Conservation (phyloP, 2,329 filamentous ascomycete species). For the Diaporthe batatas region DNA sequence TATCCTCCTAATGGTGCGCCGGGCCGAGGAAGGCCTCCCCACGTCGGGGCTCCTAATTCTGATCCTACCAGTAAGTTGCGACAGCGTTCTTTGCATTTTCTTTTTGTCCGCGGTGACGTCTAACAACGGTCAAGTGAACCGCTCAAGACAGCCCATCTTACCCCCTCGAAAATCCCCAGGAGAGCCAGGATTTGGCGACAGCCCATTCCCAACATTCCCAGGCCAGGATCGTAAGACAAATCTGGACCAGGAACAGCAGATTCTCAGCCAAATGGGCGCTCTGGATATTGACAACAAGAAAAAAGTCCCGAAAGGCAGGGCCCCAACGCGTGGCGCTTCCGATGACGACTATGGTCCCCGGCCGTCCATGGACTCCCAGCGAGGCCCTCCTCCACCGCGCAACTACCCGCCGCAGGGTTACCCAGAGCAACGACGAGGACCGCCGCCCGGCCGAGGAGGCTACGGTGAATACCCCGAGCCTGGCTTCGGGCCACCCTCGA, state of each 20-base stretch:
- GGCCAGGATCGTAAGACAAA: constrained; percentile 56
- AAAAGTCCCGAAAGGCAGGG: constrained; percentile 39
- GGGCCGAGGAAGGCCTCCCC: constrained; percentile 56
- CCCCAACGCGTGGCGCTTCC: constrained; percentile 44
- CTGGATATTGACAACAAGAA: constrained; percentile 52
- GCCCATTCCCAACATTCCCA: constrained; percentile 59
- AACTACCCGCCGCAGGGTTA: constrained; percentile 55
- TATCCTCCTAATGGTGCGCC: constrained; percentile 51
- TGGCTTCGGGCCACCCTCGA: constrained; percentile 64
- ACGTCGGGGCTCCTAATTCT: constrained; percentile 54
- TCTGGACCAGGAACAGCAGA: constrained; percentile 56
- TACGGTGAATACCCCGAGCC: constrained; percentile 57
- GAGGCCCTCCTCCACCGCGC: constrained; percentile 52
- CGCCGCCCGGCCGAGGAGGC: constrained; percentile 48
- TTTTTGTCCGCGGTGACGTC: constrained; percentile 37
- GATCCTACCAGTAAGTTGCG: constrained; percentile 58
- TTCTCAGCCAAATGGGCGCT: constrained; percentile 57
- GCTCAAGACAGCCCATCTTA: constrained; percentile 49
- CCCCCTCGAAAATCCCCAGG: constrained; percentile 40
- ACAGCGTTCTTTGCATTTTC: constrained; percentile 30
- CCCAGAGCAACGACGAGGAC: constrained; percentile 53
- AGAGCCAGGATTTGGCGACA: constrained; percentile 55
- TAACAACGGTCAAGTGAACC: constrained; percentile 45
- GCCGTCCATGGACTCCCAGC: constrained; percentile 53
- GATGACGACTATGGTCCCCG: constrained; percentile 49